Evolutionary conservation across 2,329 filamentous ascomycete species (phyloP).

Genomic region (Penicillium sp.): DNA sequence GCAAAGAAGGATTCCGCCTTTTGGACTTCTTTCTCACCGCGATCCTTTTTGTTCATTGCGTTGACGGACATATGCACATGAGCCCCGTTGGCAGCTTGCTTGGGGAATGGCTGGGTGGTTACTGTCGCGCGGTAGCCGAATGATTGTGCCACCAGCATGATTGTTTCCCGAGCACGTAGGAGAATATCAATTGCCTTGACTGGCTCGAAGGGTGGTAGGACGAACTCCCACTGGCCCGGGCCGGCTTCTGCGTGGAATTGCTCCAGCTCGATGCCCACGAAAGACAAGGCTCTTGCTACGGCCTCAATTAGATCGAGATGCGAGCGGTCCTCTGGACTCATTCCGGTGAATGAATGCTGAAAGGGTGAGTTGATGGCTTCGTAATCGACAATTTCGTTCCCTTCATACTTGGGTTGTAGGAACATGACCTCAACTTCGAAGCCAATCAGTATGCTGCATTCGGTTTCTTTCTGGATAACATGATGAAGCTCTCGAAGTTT

Average conservation of each 20-base stretch:
- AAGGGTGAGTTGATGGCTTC: slow-evolving; percentile 29
- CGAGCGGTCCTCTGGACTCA: slow-evolving; percentile 60
- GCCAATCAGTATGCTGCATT: slow-evolving; percentile 55
- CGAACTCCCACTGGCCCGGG: slow-evolving; percentile 33
- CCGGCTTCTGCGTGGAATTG: slow-evolving; percentile 32
- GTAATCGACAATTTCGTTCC: slow-evolving; percentile 49
- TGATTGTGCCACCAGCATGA: slow-evolving; percentile 17
- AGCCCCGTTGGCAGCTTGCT: slow-evolving; percentile 23
- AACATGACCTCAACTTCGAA: slow-evolving; percentile 80
- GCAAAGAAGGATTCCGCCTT: slow-evolving; percentile 27
- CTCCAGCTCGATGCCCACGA: slow-evolving; percentile 25
- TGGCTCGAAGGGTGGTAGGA: slow-evolving; percentile 24
- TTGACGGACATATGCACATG: slow-evolving; percentile 28
- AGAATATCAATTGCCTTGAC: slow-evolving; percentile 28
- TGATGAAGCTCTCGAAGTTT: slow-evolving; percentile 1
- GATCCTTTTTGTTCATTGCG: neutral
- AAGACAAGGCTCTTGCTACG: slow-evolving; percentile 19
- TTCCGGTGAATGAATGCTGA: slow-evolving; percentile 66
- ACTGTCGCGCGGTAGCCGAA: slow-evolving; percentile 27
- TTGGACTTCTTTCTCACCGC: neutral
- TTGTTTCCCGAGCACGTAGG: slow-evolving; percentile 26
- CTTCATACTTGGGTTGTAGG: slow-evolving; percentile 51
- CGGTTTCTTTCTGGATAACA: neutral
- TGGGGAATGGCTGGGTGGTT: slow-evolving; percentile 21
- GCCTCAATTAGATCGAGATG: slow-evolving; percentile 45